Conservation (phyloP, 805 yeast genomes). For the Zygotorulaspora florentina region DNA sequence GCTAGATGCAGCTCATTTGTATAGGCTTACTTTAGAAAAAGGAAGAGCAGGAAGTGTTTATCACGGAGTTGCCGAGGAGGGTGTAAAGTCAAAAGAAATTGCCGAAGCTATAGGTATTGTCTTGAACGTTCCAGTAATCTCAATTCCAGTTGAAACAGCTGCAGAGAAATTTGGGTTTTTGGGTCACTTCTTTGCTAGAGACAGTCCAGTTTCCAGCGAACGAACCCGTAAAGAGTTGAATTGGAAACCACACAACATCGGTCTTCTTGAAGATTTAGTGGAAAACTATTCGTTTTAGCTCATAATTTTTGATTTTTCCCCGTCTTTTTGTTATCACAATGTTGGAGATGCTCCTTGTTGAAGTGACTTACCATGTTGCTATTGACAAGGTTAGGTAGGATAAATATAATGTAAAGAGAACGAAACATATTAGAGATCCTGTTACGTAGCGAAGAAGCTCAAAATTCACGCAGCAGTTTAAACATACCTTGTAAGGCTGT, state of each 20-base stretch:
- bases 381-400: too few species aligned
- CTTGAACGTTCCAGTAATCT: slow-evolving; percentile 13
- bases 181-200: slow-evolving; percentile 11
- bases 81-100: slow-evolving; percentile 25
- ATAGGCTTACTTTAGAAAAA: slow-evolving; percentile 27
- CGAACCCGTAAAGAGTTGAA: slow-evolving; percentile 23
- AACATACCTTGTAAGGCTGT: too few species aligned
- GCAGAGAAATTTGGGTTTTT: slow-evolving; percentile 12
- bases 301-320: too few species aligned
- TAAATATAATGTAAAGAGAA: too few species aligned
- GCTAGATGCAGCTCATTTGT: slow-evolving; percentile 35
- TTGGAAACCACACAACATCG: slow-evolving; percentile 27
- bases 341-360: too few species aligned
- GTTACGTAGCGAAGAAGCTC: too few species aligned
- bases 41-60: slow-evolving; percentile 27
- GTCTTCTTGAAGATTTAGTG: slow-evolving; percentile 26
- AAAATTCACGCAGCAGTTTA: too few species aligned
- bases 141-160: slow-evolving; percentile 18
- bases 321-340: too few species aligned
- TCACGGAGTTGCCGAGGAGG: slow-evolving; percentile 27
- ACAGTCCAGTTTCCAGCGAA: slow-evolving; percentile 15
- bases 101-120: slow-evolving; percentile 28
- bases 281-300: slow-evolving; percentile 14
- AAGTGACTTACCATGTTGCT: too few species aligned
- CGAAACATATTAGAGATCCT: too few species aligned